Conservation (phyloP, 1,139 yeast species). For the Zygoascus hellenicus region DNA sequence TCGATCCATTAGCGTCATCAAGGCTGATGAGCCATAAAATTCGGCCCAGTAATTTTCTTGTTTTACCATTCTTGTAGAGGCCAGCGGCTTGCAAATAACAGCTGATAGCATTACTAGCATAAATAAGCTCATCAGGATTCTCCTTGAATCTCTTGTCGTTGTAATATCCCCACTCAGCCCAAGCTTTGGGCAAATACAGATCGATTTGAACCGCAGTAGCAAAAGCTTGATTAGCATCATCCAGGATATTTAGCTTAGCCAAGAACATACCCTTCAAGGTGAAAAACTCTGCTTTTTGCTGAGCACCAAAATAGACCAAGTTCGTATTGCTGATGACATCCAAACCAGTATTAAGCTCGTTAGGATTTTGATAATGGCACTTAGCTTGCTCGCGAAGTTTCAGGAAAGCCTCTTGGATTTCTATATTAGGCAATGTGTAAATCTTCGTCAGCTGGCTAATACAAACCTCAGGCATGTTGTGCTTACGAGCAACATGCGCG, state of each 20-base stretch:
- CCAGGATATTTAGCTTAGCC: conserved; percentile 81
- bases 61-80: conserved; percentile 83
- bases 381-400: conserved; percentile 96
- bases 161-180: conserved; percentile 99
- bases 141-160: conserved; percentile 86
- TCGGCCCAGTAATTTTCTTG: conserved; percentile 81
- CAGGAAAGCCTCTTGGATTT: conserved; percentile 95
- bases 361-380: conserved; percentile 86
- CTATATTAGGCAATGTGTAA: conserved; percentile 93
- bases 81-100: conserved; percentile 98
- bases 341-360: conserved; percentile 86
- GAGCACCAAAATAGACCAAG: conserved; percentile 90
- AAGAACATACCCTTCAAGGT: conserved; percentile 97
- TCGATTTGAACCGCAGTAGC: conserved; percentile 97
- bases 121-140: conserved; percentile 72
- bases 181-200: conserved; percentile 88
- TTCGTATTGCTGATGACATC: conserved; percentile 97
- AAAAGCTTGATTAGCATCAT: conserved; percentile 95
- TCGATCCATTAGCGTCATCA: conserved; percentile 78
- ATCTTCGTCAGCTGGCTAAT: conserved; percentile 88
- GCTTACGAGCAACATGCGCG: conserved; percentile 97
- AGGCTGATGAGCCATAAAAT: conserved; percentile 90
- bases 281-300: conserved; percentile 96
- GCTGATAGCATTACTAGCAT: conserved; percentile 90
- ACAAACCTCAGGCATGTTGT: conserved; percentile 95